Percentiles rank a stretch among this genome's conserved stretches.
phyloP scores from a whole-genome alignment of 2,329 filamentous ascomycete genomes.

The Trichoderma asperellum region DNA sequence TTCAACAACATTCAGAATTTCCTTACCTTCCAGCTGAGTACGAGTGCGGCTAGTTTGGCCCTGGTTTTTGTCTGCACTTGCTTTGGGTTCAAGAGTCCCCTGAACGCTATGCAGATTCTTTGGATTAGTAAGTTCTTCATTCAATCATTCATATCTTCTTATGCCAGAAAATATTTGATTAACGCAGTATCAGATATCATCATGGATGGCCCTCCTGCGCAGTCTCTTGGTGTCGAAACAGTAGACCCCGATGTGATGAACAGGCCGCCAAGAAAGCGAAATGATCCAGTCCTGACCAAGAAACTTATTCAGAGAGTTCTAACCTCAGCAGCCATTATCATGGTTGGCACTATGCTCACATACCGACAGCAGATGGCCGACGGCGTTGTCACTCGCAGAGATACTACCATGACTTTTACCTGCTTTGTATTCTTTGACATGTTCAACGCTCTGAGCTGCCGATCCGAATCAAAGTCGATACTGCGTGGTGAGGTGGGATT shows the following conservation, averaged over 20 bases:
- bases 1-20: conserved; percentile 99
- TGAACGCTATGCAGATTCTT: conserved; percentile 99
- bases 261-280: conserved; percentile 79
- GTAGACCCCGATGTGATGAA: conserved; percentile 95
- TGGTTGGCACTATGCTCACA: conserved; percentile 86
- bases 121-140: conserved; percentile 84
- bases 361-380: conserved; percentile 93
- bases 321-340: conserved; percentile 86
- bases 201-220: conserved; percentile 97
- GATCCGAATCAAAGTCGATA: conserved; percentile 87
- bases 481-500: conserved; percentile 82
- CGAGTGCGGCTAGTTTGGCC: conserved; percentile 88
- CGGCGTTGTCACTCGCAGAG: conserved; percentile 81
- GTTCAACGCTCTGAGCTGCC: conserved; percentile 96
- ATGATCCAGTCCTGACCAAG: conserved; percentile 87
- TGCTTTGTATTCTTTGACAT: conserved; percentile 99
- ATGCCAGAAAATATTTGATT: conserved; percentile 10
- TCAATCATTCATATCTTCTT: too few species aligned
- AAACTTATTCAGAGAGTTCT: conserved; percentile 82
- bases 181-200: conserved; percentile 75
- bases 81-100: conserved; percentile 89
- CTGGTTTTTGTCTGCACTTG: conserved; percentile 91
- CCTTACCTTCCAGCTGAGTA: conserved; percentile 96
- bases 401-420: conserved; percentile 99
- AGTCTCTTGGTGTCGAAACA: conserved; percentile 92